A percentile compares a stretch with the other conserved stretches of the same genome.
Evolutionary conservation across 192 early-diverging fungal species (phyloP).

Genomic region (Dimargaris verticillata): DNA sequence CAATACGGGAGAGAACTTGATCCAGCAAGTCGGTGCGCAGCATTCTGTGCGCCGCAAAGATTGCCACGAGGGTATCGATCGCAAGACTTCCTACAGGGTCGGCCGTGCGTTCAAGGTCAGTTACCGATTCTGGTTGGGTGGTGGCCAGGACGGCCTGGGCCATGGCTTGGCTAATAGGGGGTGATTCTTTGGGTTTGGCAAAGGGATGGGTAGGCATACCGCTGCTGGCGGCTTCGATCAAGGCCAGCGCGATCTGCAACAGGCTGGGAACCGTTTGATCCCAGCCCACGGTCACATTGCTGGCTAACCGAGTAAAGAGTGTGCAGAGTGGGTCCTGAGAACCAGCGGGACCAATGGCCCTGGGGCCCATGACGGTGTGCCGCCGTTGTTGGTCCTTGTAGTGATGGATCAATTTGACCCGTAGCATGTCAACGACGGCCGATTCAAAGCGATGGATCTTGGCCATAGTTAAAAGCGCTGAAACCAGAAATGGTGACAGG

Average conservation of each 20-base stretch:
- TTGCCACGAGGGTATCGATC: conserved; percentile 13
- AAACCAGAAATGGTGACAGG: conserved; percentile 44
- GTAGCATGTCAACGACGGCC: conserved; percentile 23
- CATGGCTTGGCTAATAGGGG: background rate
- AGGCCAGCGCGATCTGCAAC: conserved; percentile 18
- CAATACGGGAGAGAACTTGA: conserved; percentile 40
- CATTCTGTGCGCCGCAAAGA: conserved; percentile 39
- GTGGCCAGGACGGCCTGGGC: background rate
- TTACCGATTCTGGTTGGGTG: background rate
- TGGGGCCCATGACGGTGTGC: background rate
- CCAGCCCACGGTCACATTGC: conserved; percentile 23
- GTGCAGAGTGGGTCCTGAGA: background rate
- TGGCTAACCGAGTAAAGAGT: conserved; percentile 12
- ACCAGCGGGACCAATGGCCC: conserved; percentile 1
- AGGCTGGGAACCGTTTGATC: conserved; percentile 27
- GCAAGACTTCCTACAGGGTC: conserved; percentile 13
- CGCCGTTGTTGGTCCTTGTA: conserved; percentile 15
- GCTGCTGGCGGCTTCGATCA: conserved; percentile 14
- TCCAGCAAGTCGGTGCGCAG: conserved; percentile 51
- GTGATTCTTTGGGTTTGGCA: conserved; percentile 14
- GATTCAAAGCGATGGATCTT: conserved; percentile 55
- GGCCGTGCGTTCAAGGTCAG: background rate
- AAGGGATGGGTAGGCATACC: background rate
- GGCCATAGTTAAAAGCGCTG: conserved; percentile 46
- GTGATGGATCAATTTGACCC: conserved; percentile 14